phyloP scores from a whole-genome alignment of 768 basidiomycete genomes.

The Tulasnella sp. region DNA sequence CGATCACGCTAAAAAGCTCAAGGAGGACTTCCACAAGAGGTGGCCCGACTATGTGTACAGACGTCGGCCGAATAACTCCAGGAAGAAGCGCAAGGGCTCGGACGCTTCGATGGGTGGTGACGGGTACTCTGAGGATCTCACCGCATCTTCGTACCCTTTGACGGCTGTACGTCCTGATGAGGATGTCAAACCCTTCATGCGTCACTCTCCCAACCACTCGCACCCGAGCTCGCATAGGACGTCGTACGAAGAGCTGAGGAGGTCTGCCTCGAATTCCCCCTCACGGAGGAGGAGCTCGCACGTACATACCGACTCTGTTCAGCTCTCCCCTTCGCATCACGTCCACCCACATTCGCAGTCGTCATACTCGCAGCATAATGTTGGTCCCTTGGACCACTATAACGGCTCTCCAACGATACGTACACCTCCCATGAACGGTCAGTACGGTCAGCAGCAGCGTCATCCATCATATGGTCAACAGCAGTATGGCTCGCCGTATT shows the following conservation, averaged over 20 bases:
- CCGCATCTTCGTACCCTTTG: not conserved
- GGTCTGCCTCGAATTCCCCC: not conserved
- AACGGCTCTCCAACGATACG: not conserved
- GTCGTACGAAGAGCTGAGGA: not conserved
- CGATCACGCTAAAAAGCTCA: constrained; percentile 73
- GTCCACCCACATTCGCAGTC: not conserved
- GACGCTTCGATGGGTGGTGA: not conserved
- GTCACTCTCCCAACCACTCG: not conserved
- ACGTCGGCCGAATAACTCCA: constrained; percentile 76
- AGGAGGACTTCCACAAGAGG: constrained; percentile 73
- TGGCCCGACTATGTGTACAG: constrained; percentile 88
- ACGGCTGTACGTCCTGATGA: not conserved
- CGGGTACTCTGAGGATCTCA: not conserved
- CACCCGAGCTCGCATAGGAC: not conserved
- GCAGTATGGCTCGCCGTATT: not conserved
- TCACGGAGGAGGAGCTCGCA: not conserved
- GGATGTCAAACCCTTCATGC: not conserved
- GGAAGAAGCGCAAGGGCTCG: constrained; percentile 40
- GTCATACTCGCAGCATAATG: not conserved
- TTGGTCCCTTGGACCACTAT: not conserved
- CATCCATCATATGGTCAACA: not conserved
- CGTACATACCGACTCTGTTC: not conserved
- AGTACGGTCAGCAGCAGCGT: not conserved
- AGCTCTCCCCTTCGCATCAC: not conserved
- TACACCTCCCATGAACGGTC: not conserved